Conservation (phyloP, 2,329 filamentous ascomycete genomes). For the Myrmaecium sp. region DNA sequence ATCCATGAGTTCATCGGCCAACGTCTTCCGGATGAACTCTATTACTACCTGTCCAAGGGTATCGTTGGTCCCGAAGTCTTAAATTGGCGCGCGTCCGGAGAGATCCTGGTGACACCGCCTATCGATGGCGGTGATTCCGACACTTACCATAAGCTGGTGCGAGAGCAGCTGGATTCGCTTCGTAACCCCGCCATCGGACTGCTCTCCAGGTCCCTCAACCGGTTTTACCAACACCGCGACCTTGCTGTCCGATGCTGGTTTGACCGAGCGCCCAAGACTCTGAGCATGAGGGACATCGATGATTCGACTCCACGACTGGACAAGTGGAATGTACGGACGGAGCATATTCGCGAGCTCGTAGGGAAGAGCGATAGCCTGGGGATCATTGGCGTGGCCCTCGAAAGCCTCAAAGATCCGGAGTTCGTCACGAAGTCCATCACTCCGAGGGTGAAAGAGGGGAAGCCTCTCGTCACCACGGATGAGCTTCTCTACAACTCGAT, state of each 20-base stretch:
- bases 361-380: slow-evolving; percentile 10
- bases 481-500: slow-evolving; percentile 61
- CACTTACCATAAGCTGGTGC: slow-evolving; percentile 67
- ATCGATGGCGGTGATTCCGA: slow-evolving; percentile 66
- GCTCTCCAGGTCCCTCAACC: slow-evolving; percentile 61
- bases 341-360: slow-evolving; percentile 29
- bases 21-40: slow-evolving; percentile 74
- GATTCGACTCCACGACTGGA: slow-evolving; percentile 36
- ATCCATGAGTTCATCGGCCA: slow-evolving; percentile 84
- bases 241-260: slow-evolving; percentile 76
- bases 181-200: slow-evolving; percentile 64
- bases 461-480: slow-evolving; percentile 43
- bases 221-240: slow-evolving; percentile 66
- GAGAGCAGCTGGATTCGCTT: slow-evolving; percentile 53
- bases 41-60: slow-evolving; percentile 74
- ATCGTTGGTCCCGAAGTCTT: slow-evolving; percentile 64
- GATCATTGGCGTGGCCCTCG: slow-evolving; percentile 31
- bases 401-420: slow-evolving; percentile 49
- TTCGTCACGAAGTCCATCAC: slow-evolving; percentile 55
- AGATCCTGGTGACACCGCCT: slow-evolving; percentile 66
- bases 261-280: slow-evolving; percentile 35
- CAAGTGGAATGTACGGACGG: slow-evolving; percentile 59
- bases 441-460: slow-evolving; percentile 24
- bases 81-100: slow-evolving; percentile 64
- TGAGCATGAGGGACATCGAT: slow-evolving; percentile 39